Conservation (phyloP, 495 filamentous ascomycete genomes). For the Penicillium chermesinum region DNA sequence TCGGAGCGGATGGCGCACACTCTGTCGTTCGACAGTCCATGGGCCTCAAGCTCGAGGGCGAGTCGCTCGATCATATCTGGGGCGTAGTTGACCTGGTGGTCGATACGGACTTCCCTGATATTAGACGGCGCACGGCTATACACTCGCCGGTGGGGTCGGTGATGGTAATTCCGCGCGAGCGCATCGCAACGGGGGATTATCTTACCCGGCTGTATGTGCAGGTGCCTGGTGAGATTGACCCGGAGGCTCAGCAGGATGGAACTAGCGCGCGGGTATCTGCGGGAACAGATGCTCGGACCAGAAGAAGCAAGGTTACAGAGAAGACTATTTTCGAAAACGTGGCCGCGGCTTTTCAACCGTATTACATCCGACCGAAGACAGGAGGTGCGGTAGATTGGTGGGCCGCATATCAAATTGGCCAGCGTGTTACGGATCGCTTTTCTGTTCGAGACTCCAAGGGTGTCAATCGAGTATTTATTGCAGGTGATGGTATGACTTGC, state of each 20-base stretch:
- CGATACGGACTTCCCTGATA: slow-evolving; percentile 67
- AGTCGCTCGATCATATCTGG: slow-evolving; percentile 62
- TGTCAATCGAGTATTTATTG: slow-evolving; percentile 57
- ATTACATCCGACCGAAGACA: slow-evolving; percentile 39
- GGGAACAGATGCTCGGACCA: slow-evolving; percentile 26
- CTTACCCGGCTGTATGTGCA: slow-evolving; percentile 65
- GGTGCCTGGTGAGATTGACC: slow-evolving; percentile 31
- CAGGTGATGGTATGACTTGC: slow-evolving; percentile 49
- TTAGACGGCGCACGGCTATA: slow-evolving; percentile 60
- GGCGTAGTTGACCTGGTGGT: slow-evolving; percentile 62
- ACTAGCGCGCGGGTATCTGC: slow-evolving; percentile 10
- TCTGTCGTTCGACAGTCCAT: slow-evolving; percentile 55
- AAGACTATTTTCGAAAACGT: slow-evolving; percentile 40
- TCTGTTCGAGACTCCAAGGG: slow-evolving; percentile 50
- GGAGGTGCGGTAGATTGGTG: slow-evolving; percentile 54
- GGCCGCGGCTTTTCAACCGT: slow-evolving; percentile 41
- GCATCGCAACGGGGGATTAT: slow-evolving; percentile 48
- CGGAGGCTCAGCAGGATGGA: slow-evolving; percentile 16
- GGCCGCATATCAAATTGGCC: slow-evolving; percentile 63
- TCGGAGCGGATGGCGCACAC: slow-evolving; percentile 65
- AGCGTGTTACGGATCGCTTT: slow-evolving; percentile 65
- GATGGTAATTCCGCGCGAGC: slow-evolving; percentile 68
- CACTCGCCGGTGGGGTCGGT: slow-evolving; percentile 62
- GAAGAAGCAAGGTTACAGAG: slow-evolving; percentile 35
- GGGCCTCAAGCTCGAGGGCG: slow-evolving; percentile 54